These are phyloP conservation scores for Candida smagusa DNA, from an alignment of 1,139 yeast genomes.

Conservation along the genomic window DNA sequence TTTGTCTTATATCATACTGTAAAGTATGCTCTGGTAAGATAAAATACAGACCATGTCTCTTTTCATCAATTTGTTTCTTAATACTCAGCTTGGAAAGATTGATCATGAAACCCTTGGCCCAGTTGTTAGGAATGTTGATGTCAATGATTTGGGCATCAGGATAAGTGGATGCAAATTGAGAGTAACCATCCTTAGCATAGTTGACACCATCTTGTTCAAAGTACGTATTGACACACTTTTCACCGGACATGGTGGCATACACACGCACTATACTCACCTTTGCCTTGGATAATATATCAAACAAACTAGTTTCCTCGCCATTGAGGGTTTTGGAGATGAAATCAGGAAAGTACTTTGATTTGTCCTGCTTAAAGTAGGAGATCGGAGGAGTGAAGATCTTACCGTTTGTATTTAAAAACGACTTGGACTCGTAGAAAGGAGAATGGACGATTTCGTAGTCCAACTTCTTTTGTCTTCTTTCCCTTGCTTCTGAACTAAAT, in stretches of 20 bases:
- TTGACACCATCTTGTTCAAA: constrained; percentile 42
- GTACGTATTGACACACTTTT: constrained; percentile 60
- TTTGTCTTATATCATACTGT: constrained; percentile 55
- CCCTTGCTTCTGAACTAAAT: constrained; percentile 42
- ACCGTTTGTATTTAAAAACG: constrained; percentile 77
- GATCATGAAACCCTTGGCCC: constrained; percentile 62
- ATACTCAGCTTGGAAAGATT: constrained; percentile 48
- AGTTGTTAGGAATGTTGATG: constrained; percentile 68
- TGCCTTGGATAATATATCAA: constrained; percentile 34
- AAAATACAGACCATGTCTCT: constrained; percentile 59
- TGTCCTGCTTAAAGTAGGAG: constrained; percentile 71
- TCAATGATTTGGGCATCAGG: constrained; percentile 71
- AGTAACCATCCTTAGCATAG: constrained; percentile 31
- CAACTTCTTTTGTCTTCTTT: constrained; percentile 51
- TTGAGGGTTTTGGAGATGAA: constrained; percentile 58
- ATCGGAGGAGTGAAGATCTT: constrained; percentile 80
- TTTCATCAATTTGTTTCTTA: constrained; percentile 40
- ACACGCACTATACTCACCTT: constrained; percentile 64
- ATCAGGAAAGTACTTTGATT: constrained; percentile 83
- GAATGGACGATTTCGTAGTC: constrained; percentile 81
- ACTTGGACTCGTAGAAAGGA: constrained; percentile 81
- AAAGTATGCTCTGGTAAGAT: constrained; percentile 61
- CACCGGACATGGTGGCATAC: constrained; percentile 71
- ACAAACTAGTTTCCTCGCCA: constrained; percentile 33
- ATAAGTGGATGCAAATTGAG: constrained; percentile 28